Base-by-base conservation (phyloP, 2,329 filamentous ascomycete species). In the Lizonia empirigonia region DNA sequence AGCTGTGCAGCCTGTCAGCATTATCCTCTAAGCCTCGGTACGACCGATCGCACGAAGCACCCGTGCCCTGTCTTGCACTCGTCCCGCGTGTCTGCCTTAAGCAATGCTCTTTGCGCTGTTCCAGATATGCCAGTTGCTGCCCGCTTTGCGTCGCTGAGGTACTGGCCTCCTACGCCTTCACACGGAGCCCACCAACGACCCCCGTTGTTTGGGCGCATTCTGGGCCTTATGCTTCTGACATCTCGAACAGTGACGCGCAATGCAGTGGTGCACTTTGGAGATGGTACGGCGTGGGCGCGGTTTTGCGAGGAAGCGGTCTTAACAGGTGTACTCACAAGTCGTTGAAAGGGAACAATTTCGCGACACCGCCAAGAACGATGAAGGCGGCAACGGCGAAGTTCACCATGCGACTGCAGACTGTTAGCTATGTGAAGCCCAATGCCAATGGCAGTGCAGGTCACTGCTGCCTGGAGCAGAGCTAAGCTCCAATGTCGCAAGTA, bases 341-440 rank as follows among this genome's bases (percentile, higher is more conserved):
- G 53, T 67, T 61, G 50, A 71, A 65, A 19, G 77, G 70, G 71
- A 89, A 89, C 77, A 91, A 86, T 69, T 90, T 85, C 57, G 80
- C 81, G 68, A 91, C 81, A 66, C 91, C 93, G 60, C 92, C 93
- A 38, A 96, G 80, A 38, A 96, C 80, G 85, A 96, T 95, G 62
- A 96, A 83, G 63, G 87, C 87, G 67, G 87, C 94, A 59, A 95
- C 86, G 67, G 80, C 90, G 75, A 99, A 81, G 82, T 99, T 99
- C 74, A 96, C 90, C 71, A 97, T 85, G 71, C 94, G 94, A 80
- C 94, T 97, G 64, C 47, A 59, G 10, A 68, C 26, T 48, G 30
- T 66, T 55, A 63, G 58, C 47, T 34, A 36, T 36, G 16, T 16
- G 10, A n/a, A 27, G 13, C 7, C 26, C 22, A 30, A 37, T 5